These are phyloP conservation scores for Flaveria linearis DNA, from an alignment of 129 eudicot genomes.

Conservation along the genomic window DNA sequence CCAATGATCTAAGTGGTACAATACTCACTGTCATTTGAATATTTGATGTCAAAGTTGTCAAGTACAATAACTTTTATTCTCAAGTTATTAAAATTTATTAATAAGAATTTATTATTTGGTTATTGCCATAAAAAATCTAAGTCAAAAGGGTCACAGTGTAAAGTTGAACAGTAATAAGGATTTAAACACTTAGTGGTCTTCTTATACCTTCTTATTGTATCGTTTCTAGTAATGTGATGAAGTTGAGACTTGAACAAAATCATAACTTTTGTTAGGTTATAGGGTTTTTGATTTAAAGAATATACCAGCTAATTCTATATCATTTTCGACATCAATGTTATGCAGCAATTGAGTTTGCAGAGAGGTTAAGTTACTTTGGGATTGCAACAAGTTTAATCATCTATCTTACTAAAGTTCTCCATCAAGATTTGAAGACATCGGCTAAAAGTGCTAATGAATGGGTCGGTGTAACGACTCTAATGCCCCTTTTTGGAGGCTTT, in stretches of 20 bases:
- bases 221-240: not conserved
- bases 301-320: not conserved
- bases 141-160: constrained; percentile 17
- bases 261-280: not conserved
- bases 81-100: not conserved
- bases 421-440: constrained; percentile 74
- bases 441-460: constrained; percentile 70
- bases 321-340: not conserved
- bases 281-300: not conserved
- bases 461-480: constrained; percentile 75
- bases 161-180: not conserved
- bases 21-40: not conserved
- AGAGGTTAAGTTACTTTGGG: constrained; percentile 82
- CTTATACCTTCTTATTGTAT: no score
- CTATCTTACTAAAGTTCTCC: constrained; percentile 70
- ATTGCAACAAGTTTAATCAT: constrained; percentile 74
- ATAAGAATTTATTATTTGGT: not conserved
- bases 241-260: not conserved
- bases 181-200: no score
- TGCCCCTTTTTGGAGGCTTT: constrained; percentile 84
- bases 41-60: not conserved
- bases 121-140: not conserved
- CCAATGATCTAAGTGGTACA: not conserved
- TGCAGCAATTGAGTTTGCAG: constrained; percentile 86
- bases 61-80: not conserved